A percentile compares a stretch with the other conserved stretches of the same genome.
These are phyloP conservation scores for Austroboletus niveus DNA, from an alignment of 1,284 basidiomycete species.

Conservation along the genomic window DNA sequence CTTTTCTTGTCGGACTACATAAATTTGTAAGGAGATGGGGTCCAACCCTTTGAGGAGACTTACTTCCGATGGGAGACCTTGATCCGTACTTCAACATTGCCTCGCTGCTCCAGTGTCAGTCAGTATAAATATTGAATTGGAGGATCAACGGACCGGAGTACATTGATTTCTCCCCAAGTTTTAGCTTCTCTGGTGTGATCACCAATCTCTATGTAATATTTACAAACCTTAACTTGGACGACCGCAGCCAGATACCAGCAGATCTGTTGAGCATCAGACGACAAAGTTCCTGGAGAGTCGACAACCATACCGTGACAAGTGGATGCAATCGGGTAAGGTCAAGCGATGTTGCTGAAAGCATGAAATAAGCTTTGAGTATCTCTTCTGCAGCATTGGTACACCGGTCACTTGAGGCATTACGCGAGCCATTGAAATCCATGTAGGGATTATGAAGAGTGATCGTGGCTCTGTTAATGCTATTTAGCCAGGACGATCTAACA, in stretches of 20 bases:
- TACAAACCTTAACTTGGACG: conserved; percentile 80
- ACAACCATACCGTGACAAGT: conserved; percentile 63
- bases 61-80: conserved; percentile 79
- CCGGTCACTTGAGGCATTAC: conserved; percentile 61
- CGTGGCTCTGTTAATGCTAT: conserved; percentile 53
- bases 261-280: conserved; percentile 49
- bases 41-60: conserved; percentile 30
- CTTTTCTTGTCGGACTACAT: conserved; percentile 70
- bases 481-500: conserved; percentile 6
- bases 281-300: conserved; percentile 7
- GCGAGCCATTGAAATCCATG: conserved; percentile 65
- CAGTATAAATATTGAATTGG: background rate
- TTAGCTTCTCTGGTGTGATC: conserved; percentile 68
- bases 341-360: conserved; percentile 70
- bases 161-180: conserved; percentile 82
- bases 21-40: conserved; percentile 15
- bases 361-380: conserved; percentile 72
- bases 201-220: conserved; percentile 75
- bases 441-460: conserved; percentile 83
- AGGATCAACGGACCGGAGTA: conserved; percentile 53
- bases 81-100: conserved; percentile 78
- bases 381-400: conserved; percentile 70
- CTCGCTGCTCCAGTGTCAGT: conserved; percentile 44
- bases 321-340: conserved; percentile 78
- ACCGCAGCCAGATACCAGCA: conserved; percentile 87